Evolutionary conservation across 768 basidiomycete genomes (phyloP), one percentile per base, ranked within the genome.

Genomic region (Kondoa malvinella): DNA sequence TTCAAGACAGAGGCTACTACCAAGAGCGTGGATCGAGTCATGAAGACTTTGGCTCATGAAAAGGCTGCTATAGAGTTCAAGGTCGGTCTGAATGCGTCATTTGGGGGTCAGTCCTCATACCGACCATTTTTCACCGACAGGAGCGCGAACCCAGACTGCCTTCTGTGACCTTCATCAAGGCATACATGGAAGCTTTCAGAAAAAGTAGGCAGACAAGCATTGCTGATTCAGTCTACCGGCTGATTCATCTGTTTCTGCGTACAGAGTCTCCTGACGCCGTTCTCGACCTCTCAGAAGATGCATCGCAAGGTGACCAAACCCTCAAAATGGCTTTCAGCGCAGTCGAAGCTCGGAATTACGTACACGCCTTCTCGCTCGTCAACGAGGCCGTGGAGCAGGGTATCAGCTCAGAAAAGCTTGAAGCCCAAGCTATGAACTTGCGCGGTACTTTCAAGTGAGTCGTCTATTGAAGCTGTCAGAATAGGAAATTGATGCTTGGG

Each of bases 101-200:
- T 15, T 29, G 32, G 2, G 16, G 17, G 1, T 61, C 16, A 8
- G 29, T 29, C 64, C 27, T 14, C 21, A 21, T 4, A 26, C 2
- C 30, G 33, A 14, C n/a, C 26, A 33, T 26, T 34, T 12, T 15
- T 14, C 25, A 31, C 59, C 25, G 40, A 68, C 70, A 86, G 85
- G 81, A 80, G 2, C 87, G 92, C 34, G 86, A 88, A 78, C 86
- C 86, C 0, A 83, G 86, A 67, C 80, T 97, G 30, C 94, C 94
- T 3, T 90, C 90, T 16, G 83, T 83, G 71, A 72, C 89, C 0
- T 95, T 99, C 78, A 87, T 95, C 72, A 86, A 87, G 15, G 88
- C 94, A 0, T 99, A 97, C 80, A 91, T 97, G 76, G 87, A 90
- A 68, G 95, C 95, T 8, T 97, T 97, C 87, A 85, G 95, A 71